Percentiles rank a stretch among this genome's conserved stretches.
phyloP scores from a whole-genome alignment of 2,329 filamentous ascomycete species.

The Laburnicola sp. region DNA sequence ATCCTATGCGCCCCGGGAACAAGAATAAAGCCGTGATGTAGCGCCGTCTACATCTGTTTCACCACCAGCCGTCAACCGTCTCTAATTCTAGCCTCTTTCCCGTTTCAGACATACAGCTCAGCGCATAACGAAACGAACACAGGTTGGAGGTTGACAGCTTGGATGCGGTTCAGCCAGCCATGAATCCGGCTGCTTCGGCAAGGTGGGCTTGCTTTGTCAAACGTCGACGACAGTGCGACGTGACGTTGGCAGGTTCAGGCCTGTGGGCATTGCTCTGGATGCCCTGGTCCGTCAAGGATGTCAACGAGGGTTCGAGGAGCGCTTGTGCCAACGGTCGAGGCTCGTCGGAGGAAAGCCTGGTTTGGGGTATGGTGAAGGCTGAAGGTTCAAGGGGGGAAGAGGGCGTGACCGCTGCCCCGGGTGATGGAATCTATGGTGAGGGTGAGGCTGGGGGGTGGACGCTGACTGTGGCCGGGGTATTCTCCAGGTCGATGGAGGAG shows the following conservation, averaged over 20 bases:
- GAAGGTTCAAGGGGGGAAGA: no score
- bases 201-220: conserved; percentile 1
- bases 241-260: conserved; percentile 5
- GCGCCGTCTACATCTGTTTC: conserved; percentile 12
- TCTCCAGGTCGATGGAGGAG: no score
- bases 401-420: no score
- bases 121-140: conserved; percentile 6
- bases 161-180: not conserved
- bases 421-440: no score
- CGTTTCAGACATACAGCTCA: conserved; percentile 9
- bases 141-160: not conserved
- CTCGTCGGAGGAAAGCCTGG: not conserved
- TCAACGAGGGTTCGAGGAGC: not conserved
- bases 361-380: not conserved
- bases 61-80: conserved; percentile 10
- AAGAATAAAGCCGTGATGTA: not conserved
- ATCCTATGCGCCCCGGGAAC: no score
- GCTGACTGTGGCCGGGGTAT: no score
- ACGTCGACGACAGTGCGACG: conserved; percentile 7
- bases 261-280: conserved; percentile 5
- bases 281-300: conserved; percentile 9
- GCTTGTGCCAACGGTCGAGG: not conserved
- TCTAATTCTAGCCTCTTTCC: conserved; percentile 4
- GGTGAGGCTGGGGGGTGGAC: no score
- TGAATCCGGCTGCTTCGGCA: conserved; percentile 1